Evolutionary conservation across 805 yeast genomes (phyloP).

Genomic region (Candida fluviatilis): DNA sequence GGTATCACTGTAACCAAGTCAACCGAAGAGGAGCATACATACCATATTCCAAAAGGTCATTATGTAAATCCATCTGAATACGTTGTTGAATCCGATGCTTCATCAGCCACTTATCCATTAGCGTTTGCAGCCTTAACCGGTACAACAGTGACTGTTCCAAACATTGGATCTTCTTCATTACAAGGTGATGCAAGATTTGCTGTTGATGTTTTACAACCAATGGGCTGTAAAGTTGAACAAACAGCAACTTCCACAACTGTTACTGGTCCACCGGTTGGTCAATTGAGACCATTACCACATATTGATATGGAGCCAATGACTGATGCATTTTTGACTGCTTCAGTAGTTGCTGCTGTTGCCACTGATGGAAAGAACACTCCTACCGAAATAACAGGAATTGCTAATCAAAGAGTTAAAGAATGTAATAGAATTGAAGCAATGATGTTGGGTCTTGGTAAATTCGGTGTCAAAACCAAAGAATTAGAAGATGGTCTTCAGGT

Average conservation of each 20-base stretch:
- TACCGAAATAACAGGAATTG: slow-evolving; percentile 90
- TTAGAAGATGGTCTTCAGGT: slow-evolving; percentile 90
- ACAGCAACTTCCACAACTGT: slow-evolving; percentile 86
- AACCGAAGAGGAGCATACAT: slow-evolving; percentile 71
- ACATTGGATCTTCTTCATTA: slow-evolving; percentile 84
- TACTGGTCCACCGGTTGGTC: slow-evolving; percentile 75
- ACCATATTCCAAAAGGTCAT: slow-evolving; percentile 81
- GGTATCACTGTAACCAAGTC: slow-evolving; percentile 77
- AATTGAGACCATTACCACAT: slow-evolving; percentile 61
- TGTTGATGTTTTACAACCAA: slow-evolving; percentile 82
- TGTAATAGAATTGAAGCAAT: slow-evolving; percentile 95
- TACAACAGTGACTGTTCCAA: slow-evolving; percentile 86
- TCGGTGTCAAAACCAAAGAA: slow-evolving; percentile 83
- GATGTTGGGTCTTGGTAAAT: slow-evolving; percentile 83
- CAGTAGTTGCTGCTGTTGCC: slow-evolving; percentile 95
- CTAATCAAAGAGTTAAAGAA: slow-evolving; percentile 96
- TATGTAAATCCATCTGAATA: slow-evolving; percentile 81
- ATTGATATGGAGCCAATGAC: slow-evolving; percentile 99
- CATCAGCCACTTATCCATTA: slow-evolving; percentile 95
- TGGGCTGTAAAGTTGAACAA: slow-evolving; percentile 92
- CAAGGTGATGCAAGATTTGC: slow-evolving; percentile 99
- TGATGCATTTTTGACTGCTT: slow-evolving; percentile 94
- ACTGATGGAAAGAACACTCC: slow-evolving; percentile 34
- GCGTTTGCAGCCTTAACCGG: slow-evolving; percentile 98
- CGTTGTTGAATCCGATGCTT: slow-evolving; percentile 93